Percentiles rank a stretch among this genome's conserved stretches.
phyloP scores from a whole-genome alignment of 176 grass and related monocot genomes.

The Eleusine coracana region DNA sequence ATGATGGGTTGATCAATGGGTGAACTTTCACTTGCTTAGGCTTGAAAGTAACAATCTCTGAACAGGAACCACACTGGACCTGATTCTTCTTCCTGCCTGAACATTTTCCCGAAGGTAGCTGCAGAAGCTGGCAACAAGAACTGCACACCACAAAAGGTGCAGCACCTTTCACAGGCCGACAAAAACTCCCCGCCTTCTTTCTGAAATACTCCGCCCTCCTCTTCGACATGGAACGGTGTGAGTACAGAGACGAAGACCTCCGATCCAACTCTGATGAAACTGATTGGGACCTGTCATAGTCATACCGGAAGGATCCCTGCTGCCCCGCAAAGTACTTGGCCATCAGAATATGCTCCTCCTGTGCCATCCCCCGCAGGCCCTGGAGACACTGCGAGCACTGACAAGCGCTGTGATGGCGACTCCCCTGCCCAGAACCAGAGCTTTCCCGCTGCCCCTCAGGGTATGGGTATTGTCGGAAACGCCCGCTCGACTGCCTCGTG shows the following conservation, averaged over 20 bases:
- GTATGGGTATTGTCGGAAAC: slow-evolving; percentile 46
- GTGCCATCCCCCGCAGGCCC: slow-evolving; percentile 4
- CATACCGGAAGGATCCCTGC: slow-evolving; percentile 36
- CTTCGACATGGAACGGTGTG: slow-evolving; percentile 41
- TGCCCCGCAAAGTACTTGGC: slow-evolving; percentile 55
- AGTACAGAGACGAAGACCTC: slow-evolving; percentile 56
- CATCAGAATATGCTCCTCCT: slow-evolving; percentile 50
- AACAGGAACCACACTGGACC: slow-evolving; percentile 81
- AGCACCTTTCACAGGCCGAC: slow-evolving; percentile 56
- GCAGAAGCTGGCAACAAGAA: slow-evolving; percentile 70
- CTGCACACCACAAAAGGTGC: slow-evolving; percentile 75
- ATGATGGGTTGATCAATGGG: not conserved
- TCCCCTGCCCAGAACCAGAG: slow-evolving; percentile 40
- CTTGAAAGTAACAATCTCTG: slow-evolving; percentile 52
- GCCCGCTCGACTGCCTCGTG: slow-evolving; percentile 40
- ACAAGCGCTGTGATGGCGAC: slow-evolving; percentile 45
- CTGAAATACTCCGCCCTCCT: slow-evolving; percentile 52
- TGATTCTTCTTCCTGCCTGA: slow-evolving; percentile 39
- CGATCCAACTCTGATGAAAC: slow-evolving; percentile 52
- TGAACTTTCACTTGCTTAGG: slow-evolving; percentile 52
- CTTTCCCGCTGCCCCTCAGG: slow-evolving; percentile 46
- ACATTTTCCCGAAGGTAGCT: slow-evolving; percentile 57
- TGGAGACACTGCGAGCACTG: slow-evolving; percentile 44
- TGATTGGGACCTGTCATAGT: slow-evolving; percentile 48
- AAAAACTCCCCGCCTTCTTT: slow-evolving; percentile 54